Base-by-base conservation (phyloP, 345 rosid species). In the Mercurialis annua region DNA sequence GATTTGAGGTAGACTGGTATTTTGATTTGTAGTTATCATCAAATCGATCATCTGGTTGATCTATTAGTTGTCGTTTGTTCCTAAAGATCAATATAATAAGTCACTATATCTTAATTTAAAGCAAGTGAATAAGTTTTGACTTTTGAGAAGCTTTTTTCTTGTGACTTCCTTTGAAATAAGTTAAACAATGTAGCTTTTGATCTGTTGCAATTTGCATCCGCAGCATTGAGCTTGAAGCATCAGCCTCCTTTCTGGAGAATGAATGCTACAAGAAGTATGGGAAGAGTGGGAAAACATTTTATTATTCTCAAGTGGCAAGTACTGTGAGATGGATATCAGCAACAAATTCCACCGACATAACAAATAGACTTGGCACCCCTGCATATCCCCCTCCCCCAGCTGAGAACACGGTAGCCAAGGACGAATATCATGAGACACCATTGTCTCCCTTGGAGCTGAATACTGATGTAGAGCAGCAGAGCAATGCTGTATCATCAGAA, bases 251-350 rank as follows among this genome's bases (percentile, higher is more conserved):
- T 64, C 87, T 94, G 29, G 98, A 94, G 85, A 83, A 74, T 15
- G 92, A 91, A 66, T 86, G 98, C 80, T 86, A 78, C 71, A 71
- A 74, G 76, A 91, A 86, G 70, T 91, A 91, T 46, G 89, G 97
- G 68, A 89, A 84, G 87, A 89, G 83, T 17, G 92, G 97, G 71
- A 89, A 86, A 72, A 83, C 98, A 0, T 87, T 91, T 73, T 91
- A 89, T 75, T 83, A 78, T 75, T 94, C 97, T 12, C 96, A 88
- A 79, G 84, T 89, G 59, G 96, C 90, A 3, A 87, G 92, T 64
- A 87, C 89, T 1, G 79, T 83, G 16, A 84, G 99, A 79, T 89
- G 98, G 97, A 76, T 94, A 51, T 82, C 89, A 29, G 75, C 81
- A 0, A 26, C 89, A 73, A 80, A 65, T 77, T 75, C 81, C 31